phyloP scores from a whole-genome alignment of 2,329 filamentous ascomycete genomes.

The Fusarium dlaminii region DNA sequence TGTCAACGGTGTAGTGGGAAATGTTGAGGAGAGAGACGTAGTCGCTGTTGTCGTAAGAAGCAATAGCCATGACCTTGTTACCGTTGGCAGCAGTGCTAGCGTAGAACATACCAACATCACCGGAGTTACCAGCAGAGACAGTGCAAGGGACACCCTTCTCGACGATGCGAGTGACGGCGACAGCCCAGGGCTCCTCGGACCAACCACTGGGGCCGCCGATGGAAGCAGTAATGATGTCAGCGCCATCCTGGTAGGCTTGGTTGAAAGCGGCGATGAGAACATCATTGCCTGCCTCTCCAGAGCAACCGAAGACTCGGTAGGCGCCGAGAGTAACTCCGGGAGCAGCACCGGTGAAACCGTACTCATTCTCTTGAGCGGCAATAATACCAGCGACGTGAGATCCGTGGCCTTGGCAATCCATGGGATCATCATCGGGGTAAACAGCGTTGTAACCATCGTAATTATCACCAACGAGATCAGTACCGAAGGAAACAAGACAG shows the following conservation, averaged over 20 bases:
- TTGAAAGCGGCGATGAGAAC: slow-evolving; percentile 68
- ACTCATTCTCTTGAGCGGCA: slow-evolving; percentile 63
- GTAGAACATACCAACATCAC: slow-evolving; percentile 58
- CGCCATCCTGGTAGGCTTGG: slow-evolving; percentile 67
- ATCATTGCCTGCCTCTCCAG: slow-evolving; percentile 60
- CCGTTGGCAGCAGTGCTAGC: slow-evolving; percentile 60
- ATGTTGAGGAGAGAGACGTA: slow-evolving; percentile 55
- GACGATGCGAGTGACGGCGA: slow-evolving; percentile 61
- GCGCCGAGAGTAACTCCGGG: slow-evolving; percentile 64
- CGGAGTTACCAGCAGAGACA: slow-evolving; percentile 63
- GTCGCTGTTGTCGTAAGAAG: slow-evolving; percentile 59
- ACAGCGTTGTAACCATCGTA: slow-evolving; percentile 53
- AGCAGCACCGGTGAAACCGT: slow-evolving; percentile 67
- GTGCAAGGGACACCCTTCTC: slow-evolving; percentile 62
- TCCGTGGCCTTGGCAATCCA: slow-evolving; percentile 67
- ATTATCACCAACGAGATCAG: slow-evolving; percentile 66
- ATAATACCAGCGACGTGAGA: slow-evolving; percentile 71
- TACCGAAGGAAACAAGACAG: slow-evolving; percentile 66
- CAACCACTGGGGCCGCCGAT: slow-evolving; percentile 62
- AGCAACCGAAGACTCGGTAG: slow-evolving; percentile 67
- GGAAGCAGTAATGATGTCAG: slow-evolving; percentile 65
- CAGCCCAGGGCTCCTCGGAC: slow-evolving; percentile 61
- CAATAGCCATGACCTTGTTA: slow-evolving; percentile 58
- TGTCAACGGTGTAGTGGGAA: slow-evolving; percentile 54
- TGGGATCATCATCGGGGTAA: slow-evolving; percentile 60